Evolutionary conservation across 169 alveolate genomes (phyloP), one percentile per base, ranked within the genome.

Genomic region (Cryptosporidium parvum): DNA sequence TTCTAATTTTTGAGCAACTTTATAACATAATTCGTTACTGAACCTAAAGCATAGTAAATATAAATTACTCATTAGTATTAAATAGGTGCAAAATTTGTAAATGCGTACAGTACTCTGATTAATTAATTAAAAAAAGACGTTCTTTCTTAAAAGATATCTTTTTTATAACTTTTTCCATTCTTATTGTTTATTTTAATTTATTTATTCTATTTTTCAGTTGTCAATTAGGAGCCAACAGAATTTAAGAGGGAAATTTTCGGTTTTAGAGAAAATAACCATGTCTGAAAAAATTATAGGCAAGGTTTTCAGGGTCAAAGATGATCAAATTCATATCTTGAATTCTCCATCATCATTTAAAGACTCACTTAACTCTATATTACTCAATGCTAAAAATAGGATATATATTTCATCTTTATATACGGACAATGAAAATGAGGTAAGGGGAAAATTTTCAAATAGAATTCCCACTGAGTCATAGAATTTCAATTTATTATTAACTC

Each of bases 301-400:
- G 51, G 31, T 29, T 37, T 80, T 80, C 37, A 80, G 39, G 39
- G 26, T 80, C 7, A 65, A 80, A n/a, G 56, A 42, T 29, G 58
- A 80, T 26, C 69, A 80, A 16, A 59, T 80, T 8, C 69, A 37
- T 26, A n/a, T 80, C 26, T 59, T 80, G 62, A 67, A 80, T 8
- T 80, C 89, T 23, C 89, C 89, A 44, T 42, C 73, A 21, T 59
- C 73, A 23, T 80, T 80, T 51, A 62, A 80, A 14, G n/a, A 62
- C 42, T 35, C 56, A 44, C 62, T 80, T 23, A 31, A 16, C 18
- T 80, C 89, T 2, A 80, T 80, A 21, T 44, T 80, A 16, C 37
- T 42, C 3, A 65, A 80, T 14, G 89, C 89, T 3, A 80, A 80
- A 18, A 80, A 39, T 37, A 37, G 89, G 35, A 51, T 80, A 21